Evolutionary conservation across 495 filamentous ascomycete species (phyloP).

Genomic region (Diplogelasinospora grovesii): DNA sequence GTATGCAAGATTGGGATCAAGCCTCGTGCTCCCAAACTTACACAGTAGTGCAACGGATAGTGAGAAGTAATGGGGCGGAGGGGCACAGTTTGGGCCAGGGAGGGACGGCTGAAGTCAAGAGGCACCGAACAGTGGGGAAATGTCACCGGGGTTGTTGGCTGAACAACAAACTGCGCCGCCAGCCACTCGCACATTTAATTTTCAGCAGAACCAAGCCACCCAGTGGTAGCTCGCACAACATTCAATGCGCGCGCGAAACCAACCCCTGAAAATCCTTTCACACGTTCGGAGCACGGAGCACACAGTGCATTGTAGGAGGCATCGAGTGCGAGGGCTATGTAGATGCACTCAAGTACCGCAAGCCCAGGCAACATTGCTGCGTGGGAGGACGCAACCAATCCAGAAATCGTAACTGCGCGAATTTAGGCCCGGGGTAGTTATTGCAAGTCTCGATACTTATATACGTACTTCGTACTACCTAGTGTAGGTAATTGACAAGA

Average conservation of each 20-base stretch:
- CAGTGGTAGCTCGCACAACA: no score
- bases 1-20: background rate
- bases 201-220: no score
- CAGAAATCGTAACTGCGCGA: no score
- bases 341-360: background rate
- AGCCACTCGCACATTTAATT: background rate
- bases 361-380: background rate
- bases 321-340: background rate
- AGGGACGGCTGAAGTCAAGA: background rate
- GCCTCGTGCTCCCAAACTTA: no score
- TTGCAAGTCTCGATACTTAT: no score
- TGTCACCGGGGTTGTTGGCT: background rate
- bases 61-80: no score
- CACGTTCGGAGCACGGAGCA: background rate
- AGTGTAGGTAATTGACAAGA: background rate
- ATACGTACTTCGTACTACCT: background rate
- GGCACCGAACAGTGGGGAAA: background rate
- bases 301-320: background rate
- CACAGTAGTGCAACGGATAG: no score
- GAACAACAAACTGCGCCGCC: background rate
- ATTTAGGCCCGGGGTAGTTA: no score
- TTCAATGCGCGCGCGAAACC: background rate
- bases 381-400: background rate
- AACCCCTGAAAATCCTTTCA: background rate
- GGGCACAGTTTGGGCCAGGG: no score